phyloP scores from a whole-genome alignment of 306 rosid genomes.

The Cucurbita ficifolia region DNA sequence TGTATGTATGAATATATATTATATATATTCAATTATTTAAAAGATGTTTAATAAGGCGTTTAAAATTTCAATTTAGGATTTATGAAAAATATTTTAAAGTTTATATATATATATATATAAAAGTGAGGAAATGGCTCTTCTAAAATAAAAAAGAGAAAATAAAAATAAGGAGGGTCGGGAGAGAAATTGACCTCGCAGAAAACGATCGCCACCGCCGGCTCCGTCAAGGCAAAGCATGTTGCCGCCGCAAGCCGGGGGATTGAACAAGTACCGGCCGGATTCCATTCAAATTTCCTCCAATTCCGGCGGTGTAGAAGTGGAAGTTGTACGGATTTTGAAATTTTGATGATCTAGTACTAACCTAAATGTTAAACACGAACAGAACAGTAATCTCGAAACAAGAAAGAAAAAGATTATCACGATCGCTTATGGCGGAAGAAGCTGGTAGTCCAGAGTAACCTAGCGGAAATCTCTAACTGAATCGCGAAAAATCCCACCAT shows the following conservation, averaged over 20 bases:
- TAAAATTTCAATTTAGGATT: too few relatives aligned
- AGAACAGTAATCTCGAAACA: not conserved
- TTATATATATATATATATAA: too few relatives aligned
- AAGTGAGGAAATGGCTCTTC: too few relatives aligned
- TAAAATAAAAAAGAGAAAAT: not conserved
- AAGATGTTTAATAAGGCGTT: too few relatives aligned
- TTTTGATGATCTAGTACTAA: not conserved
- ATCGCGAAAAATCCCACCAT: conserved; percentile 89
- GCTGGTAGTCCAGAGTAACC: conserved; percentile 93
- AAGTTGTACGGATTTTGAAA: not conserved
- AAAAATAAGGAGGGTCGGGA: not conserved
- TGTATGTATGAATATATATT: too few relatives aligned
- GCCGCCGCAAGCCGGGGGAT: conserved; percentile 29
- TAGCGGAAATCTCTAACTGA: conserved; percentile 78
- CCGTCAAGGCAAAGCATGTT: conserved; percentile 70
- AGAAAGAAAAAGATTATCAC: not conserved
- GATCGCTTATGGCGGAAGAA: conserved; percentile 91
- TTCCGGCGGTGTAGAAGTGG: not conserved
- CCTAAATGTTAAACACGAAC: not conserved
- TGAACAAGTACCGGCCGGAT: conserved; percentile 41
- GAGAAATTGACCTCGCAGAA: conserved; percentile 43
- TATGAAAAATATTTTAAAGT: too few relatives aligned
- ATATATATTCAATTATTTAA: too few relatives aligned
- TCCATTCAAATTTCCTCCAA: not conserved
- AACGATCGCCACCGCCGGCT: conserved; percentile 20